Base-by-base conservation (phyloP, 306 rosid species). In the Pyrus pyrifolia region DNA sequence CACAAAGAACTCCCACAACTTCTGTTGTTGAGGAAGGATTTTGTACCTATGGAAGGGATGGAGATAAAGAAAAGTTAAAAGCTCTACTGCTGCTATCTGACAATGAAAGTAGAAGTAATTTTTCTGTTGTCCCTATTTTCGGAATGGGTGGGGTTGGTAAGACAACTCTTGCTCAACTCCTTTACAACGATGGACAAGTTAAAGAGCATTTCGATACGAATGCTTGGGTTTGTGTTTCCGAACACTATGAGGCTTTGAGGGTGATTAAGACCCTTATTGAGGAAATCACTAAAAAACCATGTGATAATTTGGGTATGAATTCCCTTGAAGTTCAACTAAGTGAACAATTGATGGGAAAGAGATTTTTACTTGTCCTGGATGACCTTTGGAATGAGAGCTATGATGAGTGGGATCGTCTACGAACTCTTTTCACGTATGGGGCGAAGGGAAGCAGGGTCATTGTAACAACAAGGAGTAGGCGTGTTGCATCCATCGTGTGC, bases 391-490 rank as follows among this genome's bases (percentile, higher is more conserved):
- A 51, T 29, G 70, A 67, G 40, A 21, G 23, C 8, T 76, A 45
- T 33, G 1, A 5, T 66, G 31, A 18, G 11, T 76, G 73, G 79
- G 22, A 33, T 1, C 11, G 4, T 12, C 25, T 76, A 6, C 35
- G 21, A 6, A n/a, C 8, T 12, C 61, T 15, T 52, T 53, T 76
- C 8, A 27, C 25, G 14, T 29, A n/a, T 2, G 79, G 64, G 4
- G 62, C 22, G 2, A 31, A 19, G 44, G 81, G 35, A 58, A 77
- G 75, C 2, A 77, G 60, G 38, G 40, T 78, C 18, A n/a, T 78
- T 2, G 46, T 78, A 58, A 78, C 81, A 2, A 70, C 81, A 22
- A 58, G 76, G 27, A 77, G 5, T 29, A 52, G 4, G 19, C n/a
- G 10, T 40, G 75, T 68, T 13, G 75, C 81, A 30, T 59, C 25